A percentile compares a stretch with the other conserved stretches of the same genome.
phyloP scores from a whole-genome alignment of 192 early-diverging fungal genomes.

The Coemansia pectinata region DNA sequence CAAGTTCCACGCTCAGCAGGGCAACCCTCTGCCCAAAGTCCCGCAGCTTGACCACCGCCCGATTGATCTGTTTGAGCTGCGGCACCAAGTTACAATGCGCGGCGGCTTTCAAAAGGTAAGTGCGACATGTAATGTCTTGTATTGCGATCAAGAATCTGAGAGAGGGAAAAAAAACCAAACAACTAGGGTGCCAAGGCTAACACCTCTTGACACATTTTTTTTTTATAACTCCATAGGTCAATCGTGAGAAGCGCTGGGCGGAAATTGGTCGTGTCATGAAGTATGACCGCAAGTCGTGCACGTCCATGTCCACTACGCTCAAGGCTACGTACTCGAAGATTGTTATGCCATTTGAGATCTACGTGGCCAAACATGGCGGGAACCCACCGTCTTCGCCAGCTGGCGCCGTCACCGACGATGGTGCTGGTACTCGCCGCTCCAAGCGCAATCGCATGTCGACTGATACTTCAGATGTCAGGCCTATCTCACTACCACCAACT shows the following conservation, averaged over 20 bases:
- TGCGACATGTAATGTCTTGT: not conserved
- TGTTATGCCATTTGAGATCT: constrained; percentile 70
- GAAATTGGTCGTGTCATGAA: constrained; percentile 76
- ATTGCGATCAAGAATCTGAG: not conserved
- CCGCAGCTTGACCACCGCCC: constrained; percentile 85
- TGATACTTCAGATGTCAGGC: not conserved
- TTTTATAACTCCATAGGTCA: constrained; percentile 54
- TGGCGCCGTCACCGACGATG: constrained; percentile 8
- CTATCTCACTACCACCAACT: not conserved
- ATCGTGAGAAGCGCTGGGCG: constrained; percentile 78
- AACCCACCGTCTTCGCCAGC: constrained; percentile 7
- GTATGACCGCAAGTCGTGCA: constrained; percentile 72
- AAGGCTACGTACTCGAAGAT: constrained; percentile 68
- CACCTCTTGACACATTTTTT: not conserved
- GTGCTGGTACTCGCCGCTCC: constrained; percentile 20
- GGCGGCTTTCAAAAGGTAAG: constrained; percentile 72
- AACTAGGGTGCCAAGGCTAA: not conserved
- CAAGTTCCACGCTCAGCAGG: constrained; percentile 82
- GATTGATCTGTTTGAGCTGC: constrained; percentile 80
- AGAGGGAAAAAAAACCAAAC: not conserved
- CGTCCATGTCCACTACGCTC: constrained; percentile 72
- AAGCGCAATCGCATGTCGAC: constrained; percentile 40
- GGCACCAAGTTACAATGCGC: constrained; percentile 75
- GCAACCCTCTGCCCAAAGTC: constrained; percentile 71
- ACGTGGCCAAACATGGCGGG: constrained; percentile 58